A percentile compares a stretch with the other conserved stretches of the same genome.
These are phyloP conservation scores for Dionaea muscipula DNA, from an alignment of 179 eudicot genomes.

Conservation along the genomic window DNA sequence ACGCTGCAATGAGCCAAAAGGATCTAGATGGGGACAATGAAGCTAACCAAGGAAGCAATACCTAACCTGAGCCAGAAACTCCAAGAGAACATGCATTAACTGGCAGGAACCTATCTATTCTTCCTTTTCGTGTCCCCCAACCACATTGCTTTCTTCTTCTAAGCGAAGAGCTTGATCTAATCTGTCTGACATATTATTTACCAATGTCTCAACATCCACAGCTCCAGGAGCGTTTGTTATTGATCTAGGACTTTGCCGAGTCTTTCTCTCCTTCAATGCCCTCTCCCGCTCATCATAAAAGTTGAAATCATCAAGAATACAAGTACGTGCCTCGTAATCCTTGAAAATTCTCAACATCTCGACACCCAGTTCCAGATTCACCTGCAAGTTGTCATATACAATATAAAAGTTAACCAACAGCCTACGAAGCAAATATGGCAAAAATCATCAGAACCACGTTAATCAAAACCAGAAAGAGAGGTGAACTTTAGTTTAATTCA, in stretches of 20 bases:
- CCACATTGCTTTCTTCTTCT: constrained; percentile 45
- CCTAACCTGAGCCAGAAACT: constrained; percentile 3
- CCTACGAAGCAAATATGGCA: background rate
- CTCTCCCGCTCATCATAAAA: constrained; percentile 78
- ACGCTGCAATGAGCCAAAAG: no score
- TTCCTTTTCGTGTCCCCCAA: constrained; percentile 21
- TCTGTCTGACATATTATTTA: constrained; percentile 53
- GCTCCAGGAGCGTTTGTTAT: constrained; percentile 23
- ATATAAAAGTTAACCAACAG: background rate
- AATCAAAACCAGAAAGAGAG: no score
- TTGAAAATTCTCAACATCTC: constrained; percentile 86
- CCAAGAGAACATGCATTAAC: background rate
- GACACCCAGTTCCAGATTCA: constrained; percentile 71
- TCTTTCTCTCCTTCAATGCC: constrained; percentile 61
- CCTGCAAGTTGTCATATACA: constrained; percentile 29
- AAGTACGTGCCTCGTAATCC: constrained; percentile 54
- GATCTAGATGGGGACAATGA: no score
- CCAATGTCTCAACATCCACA: constrained; percentile 28
- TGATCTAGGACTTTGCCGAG: constrained; percentile 41
- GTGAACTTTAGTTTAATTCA: no score
- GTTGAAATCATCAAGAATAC: constrained; percentile 71
- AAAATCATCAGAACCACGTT: background rate
- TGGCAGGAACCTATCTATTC: background rate
- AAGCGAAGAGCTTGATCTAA: constrained; percentile 56
- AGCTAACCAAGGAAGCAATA: no score